Percentiles rank a stretch among this genome's conserved stretches.
Conservation (phyloP, 2,329 filamentous ascomycete genomes). For the Trichoderma brevicompactum region DNA sequence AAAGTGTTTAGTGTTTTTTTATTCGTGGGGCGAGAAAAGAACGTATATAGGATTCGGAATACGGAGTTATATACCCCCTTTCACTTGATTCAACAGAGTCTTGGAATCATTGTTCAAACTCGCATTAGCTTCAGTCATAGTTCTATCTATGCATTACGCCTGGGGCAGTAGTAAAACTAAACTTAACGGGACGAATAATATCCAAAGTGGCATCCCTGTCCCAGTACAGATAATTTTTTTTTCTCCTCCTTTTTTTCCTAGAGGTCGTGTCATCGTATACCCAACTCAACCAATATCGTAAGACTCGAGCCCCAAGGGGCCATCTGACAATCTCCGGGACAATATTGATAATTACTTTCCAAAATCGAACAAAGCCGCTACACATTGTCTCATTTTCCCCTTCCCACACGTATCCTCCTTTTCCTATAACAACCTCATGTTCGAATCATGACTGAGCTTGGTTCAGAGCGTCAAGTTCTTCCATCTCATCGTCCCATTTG, state of each 20-base stretch:
- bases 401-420: no score
- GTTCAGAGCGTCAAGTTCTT: slow-evolving; percentile 50
- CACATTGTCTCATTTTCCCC: neutral
- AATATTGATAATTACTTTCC: neutral
- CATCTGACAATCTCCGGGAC: neutral
- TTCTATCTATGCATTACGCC: slow-evolving; percentile 21
- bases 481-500: slow-evolving; percentile 64
- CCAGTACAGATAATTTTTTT: neutral
- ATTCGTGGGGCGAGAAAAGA: slow-evolving; percentile 4
- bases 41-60: slow-evolving; percentile 22
- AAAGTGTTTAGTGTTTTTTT: slow-evolving; percentile 4
- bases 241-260: neutral
- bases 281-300: slow-evolving; percentile 1
- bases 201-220: neutral
- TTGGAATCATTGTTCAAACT: neutral
- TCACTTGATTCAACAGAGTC: neutral
- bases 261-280: slow-evolving; percentile 3
- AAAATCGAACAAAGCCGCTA: neutral
- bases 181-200: neutral
- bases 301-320: neutral
- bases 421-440: neutral
- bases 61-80: slow-evolving; percentile 17
- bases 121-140: neutral
- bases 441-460: slow-evolving; percentile 11
- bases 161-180: neutral